Evolutionary conservation across 169 alveolate species (phyloP).

Genomic region (Amoebophrya sp.): DNA sequence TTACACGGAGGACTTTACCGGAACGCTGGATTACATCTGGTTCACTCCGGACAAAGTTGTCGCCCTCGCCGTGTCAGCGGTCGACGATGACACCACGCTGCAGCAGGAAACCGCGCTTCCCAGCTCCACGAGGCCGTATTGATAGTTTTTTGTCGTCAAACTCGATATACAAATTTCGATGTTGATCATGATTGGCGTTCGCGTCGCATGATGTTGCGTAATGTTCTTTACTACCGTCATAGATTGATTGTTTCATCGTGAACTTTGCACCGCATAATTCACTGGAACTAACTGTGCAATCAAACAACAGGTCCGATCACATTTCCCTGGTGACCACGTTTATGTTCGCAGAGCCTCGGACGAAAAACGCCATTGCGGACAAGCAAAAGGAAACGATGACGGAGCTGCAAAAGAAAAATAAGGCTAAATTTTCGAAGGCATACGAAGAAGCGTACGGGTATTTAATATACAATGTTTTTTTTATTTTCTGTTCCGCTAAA

Average conservation of each 20-base stretch:
- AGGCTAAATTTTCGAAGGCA: neutral
- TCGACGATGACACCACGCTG: neutral
- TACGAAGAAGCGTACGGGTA: neutral
- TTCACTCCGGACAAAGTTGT: neutral
- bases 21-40: slow-evolving; percentile 28
- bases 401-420: neutral
- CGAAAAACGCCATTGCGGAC: neutral
- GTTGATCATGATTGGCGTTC: no score
- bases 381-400: neutral
- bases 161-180: no score
- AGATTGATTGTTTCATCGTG: no score
- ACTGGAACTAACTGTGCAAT: no score
- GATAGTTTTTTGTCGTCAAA: neutral
- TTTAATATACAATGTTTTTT: no score
- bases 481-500: no score
- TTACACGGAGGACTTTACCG: slow-evolving; percentile 10
- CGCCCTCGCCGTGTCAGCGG: slow-evolving; percentile 6
- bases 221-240: no score
- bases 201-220: no score
- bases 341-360: neutral
- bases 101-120: slow-evolving; percentile 22
- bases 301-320: neutral
- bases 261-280: no score
- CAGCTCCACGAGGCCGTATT: slow-evolving; percentile 28
- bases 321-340: neutral